Base-by-base conservation (phyloP, 805 yeast species). In the Sugiyamaella boreocaroliniensis region DNA sequence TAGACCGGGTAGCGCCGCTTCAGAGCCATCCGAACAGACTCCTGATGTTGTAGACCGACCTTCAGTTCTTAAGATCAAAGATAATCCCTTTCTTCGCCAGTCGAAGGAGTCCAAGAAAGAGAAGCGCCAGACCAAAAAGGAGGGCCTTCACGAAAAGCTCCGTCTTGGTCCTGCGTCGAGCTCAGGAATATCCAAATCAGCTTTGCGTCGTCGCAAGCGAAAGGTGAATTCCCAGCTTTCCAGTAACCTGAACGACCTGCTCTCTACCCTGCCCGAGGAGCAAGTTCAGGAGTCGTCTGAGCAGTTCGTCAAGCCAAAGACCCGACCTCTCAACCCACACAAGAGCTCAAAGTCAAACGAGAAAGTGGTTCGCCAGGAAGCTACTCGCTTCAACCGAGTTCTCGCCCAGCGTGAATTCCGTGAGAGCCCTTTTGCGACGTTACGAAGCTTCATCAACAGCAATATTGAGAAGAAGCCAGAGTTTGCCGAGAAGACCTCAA, bases 351-450 rank as follows among this genome's bases (percentile, higher is more conserved):
- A 55, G 45, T 47, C 47, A 1, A 57, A 56, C 16, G 62, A 61
- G 19, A 58, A 55, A 15, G 58, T 63, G 14, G 47, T 61, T 26
- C 55, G 55, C 29, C 47, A 53, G 11, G 66, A 63, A 45, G 60
- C 55, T 12, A 43, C 45, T 12, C 44, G 58, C 43, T 63, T 63
- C 53, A 56, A 56, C 47, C 45, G 47, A 37, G 59, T 61, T 19
- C 42, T 57, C 15, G 50, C 49, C 14, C 55, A 58, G 26, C 32
- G 49, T 19, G 48, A 54, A 47, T 62, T 60, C 51, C 51, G 55
- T 19, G 44, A 56, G 40, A 53, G 55, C 19, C 66, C 66, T 14
- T 59, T 62, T 52, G 63, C 51, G 12, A 46, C 64, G 10, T 49
- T 62, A 15, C 55, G 53, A 43, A 40, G 22, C 8, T 52, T 52